These are phyloP conservation scores for Podaxis sp. DNA, from an alignment of 768 basidiomycete species.

Conservation along the genomic window DNA sequence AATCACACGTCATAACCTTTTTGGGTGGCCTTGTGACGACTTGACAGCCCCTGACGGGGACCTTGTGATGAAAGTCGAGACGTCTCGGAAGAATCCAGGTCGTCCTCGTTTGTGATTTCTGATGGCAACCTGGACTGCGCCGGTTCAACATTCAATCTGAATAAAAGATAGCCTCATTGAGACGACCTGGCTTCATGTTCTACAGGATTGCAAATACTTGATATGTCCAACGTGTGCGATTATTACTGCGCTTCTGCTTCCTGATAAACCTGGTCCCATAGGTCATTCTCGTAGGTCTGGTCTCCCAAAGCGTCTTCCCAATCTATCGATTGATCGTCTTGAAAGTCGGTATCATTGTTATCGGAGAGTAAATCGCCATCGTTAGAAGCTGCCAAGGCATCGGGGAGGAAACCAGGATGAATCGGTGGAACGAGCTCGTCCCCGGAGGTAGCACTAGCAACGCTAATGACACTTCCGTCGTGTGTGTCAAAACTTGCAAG, in stretches of 20 bases:
- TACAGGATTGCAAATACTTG: too few species aligned
- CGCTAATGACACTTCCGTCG: background rate
- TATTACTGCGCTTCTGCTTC: background rate
- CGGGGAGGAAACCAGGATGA: background rate
- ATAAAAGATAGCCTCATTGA: too few species aligned
- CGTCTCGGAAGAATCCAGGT: background rate
- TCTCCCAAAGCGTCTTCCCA: constrained; percentile 29
- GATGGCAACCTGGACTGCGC: background rate
- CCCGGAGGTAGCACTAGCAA: background rate
- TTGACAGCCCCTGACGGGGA: background rate
- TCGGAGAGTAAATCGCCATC: constrained; percentile 22
- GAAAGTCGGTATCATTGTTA: constrained; percentile 27
- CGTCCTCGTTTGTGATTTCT: background rate
- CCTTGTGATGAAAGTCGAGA: background rate
- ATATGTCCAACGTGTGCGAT: background rate
- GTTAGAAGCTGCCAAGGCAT: constrained; percentile 18
- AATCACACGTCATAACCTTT: background rate
- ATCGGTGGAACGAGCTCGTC: background rate
- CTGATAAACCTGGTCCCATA: constrained; percentile 31
- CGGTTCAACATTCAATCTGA: too few species aligned
- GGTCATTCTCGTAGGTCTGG: constrained; percentile 32
- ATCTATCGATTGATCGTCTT: constrained; percentile 43
- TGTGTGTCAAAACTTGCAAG: constrained; percentile 9
- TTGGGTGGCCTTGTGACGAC: background rate
- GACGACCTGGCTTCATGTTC: too few species aligned